Evolutionary conservation across 192 early-diverging fungal species (phyloP), one percentile per base, ranked within the genome.

Genomic region (Entophlyctis helioformis): DNA sequence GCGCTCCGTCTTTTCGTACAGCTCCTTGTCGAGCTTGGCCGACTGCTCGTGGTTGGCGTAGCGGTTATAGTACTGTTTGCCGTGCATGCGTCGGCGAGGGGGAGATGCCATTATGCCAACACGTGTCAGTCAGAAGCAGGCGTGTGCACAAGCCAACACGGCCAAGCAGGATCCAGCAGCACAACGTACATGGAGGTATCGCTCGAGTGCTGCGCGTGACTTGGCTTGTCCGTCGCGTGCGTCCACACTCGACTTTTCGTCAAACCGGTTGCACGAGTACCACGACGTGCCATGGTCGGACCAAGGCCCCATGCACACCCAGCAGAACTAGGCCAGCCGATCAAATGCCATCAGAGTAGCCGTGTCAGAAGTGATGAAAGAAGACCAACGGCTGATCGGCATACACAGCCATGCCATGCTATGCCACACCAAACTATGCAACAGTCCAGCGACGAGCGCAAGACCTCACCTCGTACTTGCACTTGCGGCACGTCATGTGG

Each of bases 301-400:
- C 96, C 96, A 99, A 22, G 91, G 89, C 13, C 92, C 94, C 78
- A 84, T 76, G 64, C 96, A 99, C 32, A 99, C 87, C 96, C 96
- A 99, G 64, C 96, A 99, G 60, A 96, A 98, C 71, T 62, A 48
- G 23, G 7, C 15, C 8, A 34, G 33, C 33, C 33, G 15, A 7
- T 31, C 9, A 22, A 45, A 33, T 28, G 9, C 44, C 19, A 35
- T 50, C 18, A 21, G 41, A n/a, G 40, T 23, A 45, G n/a, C n/a
- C n/a, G 7, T 12, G 10, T 47, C 16, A 12, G 8, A 10, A 53
- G 23, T 18, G 18, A 47, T 46, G 13, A n/a, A 34, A 36, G 4
- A 27, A 6, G 1, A 19, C 6, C n/a, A n/a, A n/a, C n/a, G n/a
- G n/a, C n/a, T n/a, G n/a, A n/a, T n/a, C n/a, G n/a, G n/a, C n/a